phyloP scores from a whole-genome alignment of 129 eudicot genomes.

The Chrysanthemum seticuspe region DNA sequence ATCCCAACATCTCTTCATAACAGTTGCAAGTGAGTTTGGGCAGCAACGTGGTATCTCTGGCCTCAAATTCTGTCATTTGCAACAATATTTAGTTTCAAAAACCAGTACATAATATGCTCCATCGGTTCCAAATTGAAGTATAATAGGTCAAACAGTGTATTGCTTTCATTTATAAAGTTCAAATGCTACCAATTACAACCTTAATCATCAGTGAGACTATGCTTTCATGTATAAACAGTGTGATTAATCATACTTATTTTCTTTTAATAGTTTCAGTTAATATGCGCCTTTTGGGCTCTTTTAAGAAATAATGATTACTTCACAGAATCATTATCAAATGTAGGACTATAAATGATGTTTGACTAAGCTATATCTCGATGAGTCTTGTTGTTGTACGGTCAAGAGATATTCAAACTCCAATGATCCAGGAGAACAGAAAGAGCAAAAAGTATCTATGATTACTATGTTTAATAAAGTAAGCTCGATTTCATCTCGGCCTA shows the following conservation, averaged over 20 bases:
- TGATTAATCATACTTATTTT: neutral
- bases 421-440: neutral
- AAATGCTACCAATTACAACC: neutral
- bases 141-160: neutral
- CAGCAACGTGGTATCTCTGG: constrained; percentile 96
- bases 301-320: too few species aligned
- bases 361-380: neutral
- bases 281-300: neutral
- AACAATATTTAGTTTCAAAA: neutral
- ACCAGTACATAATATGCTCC: neutral
- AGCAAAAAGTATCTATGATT: neutral
- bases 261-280: neutral
- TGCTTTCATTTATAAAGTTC: neutral
- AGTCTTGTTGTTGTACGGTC: neutral
- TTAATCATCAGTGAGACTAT: too few species aligned
- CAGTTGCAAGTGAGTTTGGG: constrained; percentile 74
- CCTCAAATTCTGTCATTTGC: constrained; percentile 63
- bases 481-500: neutral
- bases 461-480: neutral
- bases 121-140: neutral
- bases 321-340: too few species aligned
- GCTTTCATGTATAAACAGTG: too few species aligned
- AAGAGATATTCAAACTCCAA: neutral
- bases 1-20: constrained; percentile 93
- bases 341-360: too few species aligned